phyloP scores from a whole-genome alignment of 2,329 filamentous ascomycete genomes.

The Ophiostoma tasmaniense region DNA sequence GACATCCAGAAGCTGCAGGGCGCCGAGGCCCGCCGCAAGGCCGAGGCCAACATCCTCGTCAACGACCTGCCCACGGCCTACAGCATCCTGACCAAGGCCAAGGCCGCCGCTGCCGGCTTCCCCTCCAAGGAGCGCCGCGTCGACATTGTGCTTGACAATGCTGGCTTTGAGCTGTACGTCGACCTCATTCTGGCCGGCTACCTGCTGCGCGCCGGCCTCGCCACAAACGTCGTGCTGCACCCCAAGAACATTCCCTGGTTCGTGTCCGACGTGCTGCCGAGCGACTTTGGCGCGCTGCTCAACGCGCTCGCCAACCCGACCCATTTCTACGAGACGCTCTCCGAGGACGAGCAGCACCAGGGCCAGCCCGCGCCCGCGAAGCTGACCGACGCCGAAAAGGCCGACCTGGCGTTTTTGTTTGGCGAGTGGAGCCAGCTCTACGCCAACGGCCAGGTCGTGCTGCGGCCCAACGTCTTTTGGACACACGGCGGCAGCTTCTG shows the following conservation, averaged over 20 bases:
- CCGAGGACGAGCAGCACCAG: conserved; percentile 56
- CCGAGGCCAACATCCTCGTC: conserved; percentile 83
- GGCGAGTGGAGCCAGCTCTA: conserved; percentile 72
- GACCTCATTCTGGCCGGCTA: conserved; percentile 90
- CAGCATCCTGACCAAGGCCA: conserved; percentile 22
- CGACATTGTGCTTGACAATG: conserved; percentile 94
- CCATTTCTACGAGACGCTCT: conserved; percentile 66
- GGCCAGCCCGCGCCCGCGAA: conserved; percentile 49
- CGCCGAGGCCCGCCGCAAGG: conserved; percentile 71
- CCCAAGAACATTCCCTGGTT: conserved; percentile 98
- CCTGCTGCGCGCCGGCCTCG: conserved; percentile 72
- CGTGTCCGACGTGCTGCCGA: conserved; percentile 85
- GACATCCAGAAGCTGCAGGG: conserved; percentile 97
- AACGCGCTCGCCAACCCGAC: conserved; percentile 69
- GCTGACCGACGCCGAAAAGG: conserved; percentile 58
- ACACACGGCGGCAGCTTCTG: conserved; percentile 82
- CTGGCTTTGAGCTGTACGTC: conserved; percentile 94
- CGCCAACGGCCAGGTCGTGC: conserved; percentile 70
- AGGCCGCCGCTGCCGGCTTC: conserved; percentile 20
- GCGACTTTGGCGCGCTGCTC: conserved; percentile 76
- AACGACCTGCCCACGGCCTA: conserved; percentile 59
- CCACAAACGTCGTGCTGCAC: conserved; percentile 79
- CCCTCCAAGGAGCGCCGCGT: conserved; percentile 55
- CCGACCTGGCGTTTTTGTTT: conserved; percentile 68
- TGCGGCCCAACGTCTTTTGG: conserved; percentile 87